A percentile compares a stretch with the other conserved stretches of the same genome.
phyloP scores from a whole-genome alignment of 352 stramenopile genomes.

The Albugo laibachii region DNA sequence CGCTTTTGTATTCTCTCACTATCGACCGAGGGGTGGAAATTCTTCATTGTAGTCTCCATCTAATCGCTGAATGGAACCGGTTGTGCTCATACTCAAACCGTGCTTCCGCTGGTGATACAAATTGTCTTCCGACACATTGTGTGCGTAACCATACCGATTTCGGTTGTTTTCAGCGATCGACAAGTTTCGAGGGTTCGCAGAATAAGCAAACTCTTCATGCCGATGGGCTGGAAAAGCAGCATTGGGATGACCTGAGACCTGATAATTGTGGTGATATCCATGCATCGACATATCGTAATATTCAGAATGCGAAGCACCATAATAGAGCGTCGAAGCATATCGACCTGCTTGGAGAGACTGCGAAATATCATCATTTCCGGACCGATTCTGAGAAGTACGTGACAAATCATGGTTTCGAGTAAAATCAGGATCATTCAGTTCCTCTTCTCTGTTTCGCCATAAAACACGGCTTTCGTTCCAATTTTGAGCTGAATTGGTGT shows the following conservation, averaged over 20 bases:
- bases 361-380: neutral
- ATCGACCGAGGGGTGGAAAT: neutral
- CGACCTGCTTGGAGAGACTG: neutral
- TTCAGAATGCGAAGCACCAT: neutral
- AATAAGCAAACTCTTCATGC: neutral
- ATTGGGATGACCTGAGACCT: neutral
- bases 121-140: neutral
- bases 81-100: neutral
- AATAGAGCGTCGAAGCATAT: neutral
- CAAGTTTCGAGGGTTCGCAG: neutral
- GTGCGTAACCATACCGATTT: neutral
- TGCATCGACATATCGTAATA: neutral
- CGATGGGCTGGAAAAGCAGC: neutral
- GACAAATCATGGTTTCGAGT: constrained; percentile 46
- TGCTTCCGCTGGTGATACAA: neutral
- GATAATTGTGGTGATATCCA: neutral
- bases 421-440: constrained; percentile 87
- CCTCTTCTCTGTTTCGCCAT: constrained; percentile 86
- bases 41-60: neutral
- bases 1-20: too few species aligned
- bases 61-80: neutral
- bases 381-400: constrained; percentile 16
- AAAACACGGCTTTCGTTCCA: constrained; percentile 85
- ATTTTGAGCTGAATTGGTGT: constrained; percentile 18
- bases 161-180: neutral